Base-by-base conservation (phyloP, 2,329 filamentous ascomycete genomes). In the Arthroderma sp. region DNA sequence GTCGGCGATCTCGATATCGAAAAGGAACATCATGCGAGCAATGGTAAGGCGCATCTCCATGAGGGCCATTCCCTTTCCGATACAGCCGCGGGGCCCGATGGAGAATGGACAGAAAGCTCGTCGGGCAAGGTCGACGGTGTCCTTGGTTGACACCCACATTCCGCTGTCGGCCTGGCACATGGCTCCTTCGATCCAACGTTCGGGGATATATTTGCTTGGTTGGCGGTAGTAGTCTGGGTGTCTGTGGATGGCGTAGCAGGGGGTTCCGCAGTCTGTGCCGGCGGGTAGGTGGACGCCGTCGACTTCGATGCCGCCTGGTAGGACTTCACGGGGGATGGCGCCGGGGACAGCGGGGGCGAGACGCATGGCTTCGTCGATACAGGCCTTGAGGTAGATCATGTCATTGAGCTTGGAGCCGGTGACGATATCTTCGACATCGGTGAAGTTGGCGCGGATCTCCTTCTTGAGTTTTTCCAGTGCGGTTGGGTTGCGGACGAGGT, bases 111-210 rank as follows among this genome's bases (percentile, higher is more conserved):
- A 62, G 55, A 62, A 63, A 15, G 61, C 61, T 11, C 47, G 49
- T 17, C 61, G 59, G 11, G 86, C 84, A 4, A 74, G 65, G 1
- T 76, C 73, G 1, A 81, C 73, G 15, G 43, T 35, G 13, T 60
- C 56, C 35, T 59, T 59, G 19, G 61, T 56, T 1, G 58, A 60
- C 7, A 69, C 56, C 43, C 56, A 58, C n/a, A 61, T 56, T 23
- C 57, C 37, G 23, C 54, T 58, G 21, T 61, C 59, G 28, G 53
- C 52, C 41, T 59, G 54, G 47, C 57, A 59, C 52, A 58, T 59
- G 56, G 61, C 54, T 13, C 60, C 61, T n/a, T 59, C 57, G 31
- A 73, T 64, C 70, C 71, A 73, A 1, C 71, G 68, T 44, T 73
- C 69, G 1, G 71, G 71, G 0, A 63, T 59, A 54, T 63, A 74